Percentiles rank a stretch among this genome's conserved stretches.
phyloP scores from a whole-genome alignment of 2,329 filamentous ascomycete genomes.

The Alternaria alternata region DNA sequence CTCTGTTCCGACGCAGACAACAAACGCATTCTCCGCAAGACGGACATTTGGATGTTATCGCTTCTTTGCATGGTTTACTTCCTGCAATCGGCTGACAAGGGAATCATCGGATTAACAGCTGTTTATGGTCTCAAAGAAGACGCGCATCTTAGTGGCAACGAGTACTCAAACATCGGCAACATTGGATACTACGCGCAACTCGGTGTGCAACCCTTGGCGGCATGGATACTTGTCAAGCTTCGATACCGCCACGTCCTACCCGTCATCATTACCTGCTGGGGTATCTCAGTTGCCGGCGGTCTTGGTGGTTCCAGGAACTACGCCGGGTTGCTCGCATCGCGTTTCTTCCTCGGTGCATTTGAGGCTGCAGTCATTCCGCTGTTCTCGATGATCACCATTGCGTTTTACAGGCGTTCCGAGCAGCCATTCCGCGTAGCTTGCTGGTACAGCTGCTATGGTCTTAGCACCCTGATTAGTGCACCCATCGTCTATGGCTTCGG shows the following conservation, averaged over 20 bases:
- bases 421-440: conserved; percentile 48
- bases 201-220: conserved; percentile 60
- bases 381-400: conserved; percentile 38
- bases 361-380: conserved; percentile 37
- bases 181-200: conserved; percentile 62
- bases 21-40: conserved; percentile 34
- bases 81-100: conserved; percentile 58
- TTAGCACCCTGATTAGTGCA: conserved; percentile 66
- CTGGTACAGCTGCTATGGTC: conserved; percentile 73
- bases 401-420: conserved; percentile 34
- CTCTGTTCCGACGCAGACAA: conserved; percentile 31
- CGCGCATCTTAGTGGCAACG: conserved; percentile 51
- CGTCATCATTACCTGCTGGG: conserved; percentile 58
- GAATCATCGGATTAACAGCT: conserved; percentile 57
- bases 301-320: conserved; percentile 31
- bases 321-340: conserved; percentile 29
- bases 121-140: conserved; percentile 60
- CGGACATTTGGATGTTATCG: conserved; percentile 32
- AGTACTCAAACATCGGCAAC: conserved; percentile 59
- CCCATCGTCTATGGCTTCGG: conserved; percentile 69
- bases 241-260: conserved; percentile 31
- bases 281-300: conserved; percentile 43
- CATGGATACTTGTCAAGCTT: conserved; percentile 59
- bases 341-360: conserved; percentile 36
- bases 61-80: conserved; percentile 38